Evolutionary conservation across 2,329 filamentous ascomycete species (phyloP).

Genomic region (Capronia epimyces): DNA sequence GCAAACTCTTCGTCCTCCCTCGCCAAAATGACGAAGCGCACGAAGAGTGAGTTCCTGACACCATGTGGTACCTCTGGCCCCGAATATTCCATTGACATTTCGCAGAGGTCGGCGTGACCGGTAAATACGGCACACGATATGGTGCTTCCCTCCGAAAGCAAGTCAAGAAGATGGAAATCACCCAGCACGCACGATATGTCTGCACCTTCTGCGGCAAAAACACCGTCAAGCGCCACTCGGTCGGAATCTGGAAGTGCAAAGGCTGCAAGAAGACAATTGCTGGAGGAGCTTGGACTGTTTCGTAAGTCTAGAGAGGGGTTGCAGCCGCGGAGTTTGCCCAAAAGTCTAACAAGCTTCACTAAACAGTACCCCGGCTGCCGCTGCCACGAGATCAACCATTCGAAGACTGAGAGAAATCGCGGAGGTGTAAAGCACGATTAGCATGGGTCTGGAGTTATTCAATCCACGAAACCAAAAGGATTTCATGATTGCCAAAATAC

Average conservation of each 20-base stretch:
- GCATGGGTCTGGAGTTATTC: slow-evolving; percentile 25
- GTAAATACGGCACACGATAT: slow-evolving; percentile 98
- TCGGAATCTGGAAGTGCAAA: slow-evolving; percentile 96
- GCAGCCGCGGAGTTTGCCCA: neutral
- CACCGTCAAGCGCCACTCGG: slow-evolving; percentile 81
- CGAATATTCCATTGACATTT: slow-evolving; percentile 7
- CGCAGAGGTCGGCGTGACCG: slow-evolving; percentile 87
- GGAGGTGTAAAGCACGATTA: slow-evolving; percentile 57
- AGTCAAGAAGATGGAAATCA: slow-evolving; percentile 99
- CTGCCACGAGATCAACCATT: slow-evolving; percentile 92
- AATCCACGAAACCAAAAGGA: slow-evolving; percentile 5
- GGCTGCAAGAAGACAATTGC: slow-evolving; percentile 91
- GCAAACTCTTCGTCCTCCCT: slow-evolving; percentile 27
- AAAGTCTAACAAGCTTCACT: slow-evolving; percentile 7
- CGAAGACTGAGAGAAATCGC: slow-evolving; percentile 95
- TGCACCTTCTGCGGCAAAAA: slow-evolving; percentile 99
- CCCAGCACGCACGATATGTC: slow-evolving; percentile 88
- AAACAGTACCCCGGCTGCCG: slow-evolving; percentile 78
- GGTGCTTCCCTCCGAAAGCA: slow-evolving; percentile 99
- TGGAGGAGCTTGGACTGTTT: slow-evolving; percentile 89
- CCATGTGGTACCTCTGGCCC: too few relatives aligned
- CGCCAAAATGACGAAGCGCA: slow-evolving; percentile 87
- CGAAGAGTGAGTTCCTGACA: slow-evolving; percentile 58
- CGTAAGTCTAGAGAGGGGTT: slow-evolving; percentile 62
- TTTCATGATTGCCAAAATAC: slow-evolving; percentile 13